phyloP scores from a whole-genome alignment of 371 early-diverging fungal genomes.

The Mucor piriformis region DNA sequence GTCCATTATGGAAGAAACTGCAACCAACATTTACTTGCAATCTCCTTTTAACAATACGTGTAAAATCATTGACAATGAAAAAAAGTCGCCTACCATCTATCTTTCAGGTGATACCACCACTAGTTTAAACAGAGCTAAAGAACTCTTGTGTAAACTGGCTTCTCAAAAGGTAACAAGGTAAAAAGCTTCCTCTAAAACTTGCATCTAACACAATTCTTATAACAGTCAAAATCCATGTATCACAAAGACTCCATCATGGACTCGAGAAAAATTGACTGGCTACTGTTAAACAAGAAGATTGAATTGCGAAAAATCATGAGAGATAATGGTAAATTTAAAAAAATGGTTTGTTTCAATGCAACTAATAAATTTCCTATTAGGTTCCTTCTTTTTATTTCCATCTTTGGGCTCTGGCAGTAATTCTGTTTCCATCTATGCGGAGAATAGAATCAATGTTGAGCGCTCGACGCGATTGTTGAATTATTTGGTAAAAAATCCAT shows the following conservation, averaged over 20 bases:
- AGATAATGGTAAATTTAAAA: conserved; percentile 64
- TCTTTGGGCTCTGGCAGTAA: conserved; percentile 59
- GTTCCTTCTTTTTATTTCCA: conserved; percentile 66
- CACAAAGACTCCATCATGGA: conserved; percentile 42
- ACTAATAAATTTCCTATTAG: conserved; percentile 23
- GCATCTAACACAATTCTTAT: background rate
- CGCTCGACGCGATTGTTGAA: conserved; percentile 73
- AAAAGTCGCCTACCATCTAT: conserved; percentile 24
- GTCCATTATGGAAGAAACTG: conserved; percentile 70
- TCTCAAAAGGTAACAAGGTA: conserved; percentile 42
- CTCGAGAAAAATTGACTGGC: conserved; percentile 79
- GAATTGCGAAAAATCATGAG: conserved; percentile 71
- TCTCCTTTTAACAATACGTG: conserved; percentile 50
- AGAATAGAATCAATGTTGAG: conserved; percentile 73
- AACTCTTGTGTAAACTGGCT: conserved; percentile 43
- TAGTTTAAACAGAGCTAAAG: conserved; percentile 42
- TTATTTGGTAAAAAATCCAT: conserved; percentile 63
- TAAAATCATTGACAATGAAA: conserved; percentile 15
- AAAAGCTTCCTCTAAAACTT: too few relatives aligned
- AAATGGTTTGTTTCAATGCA: background rate
- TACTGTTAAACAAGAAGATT: conserved; percentile 63
- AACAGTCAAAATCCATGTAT: conserved; percentile 53
- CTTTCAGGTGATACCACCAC: conserved; percentile 40
- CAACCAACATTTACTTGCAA: conserved; percentile 75
- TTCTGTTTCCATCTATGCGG: conserved; percentile 64